Conservation (phyloP, 2,329 filamentous ascomycete species). For the Teratosphaeria gauchensis region DNA sequence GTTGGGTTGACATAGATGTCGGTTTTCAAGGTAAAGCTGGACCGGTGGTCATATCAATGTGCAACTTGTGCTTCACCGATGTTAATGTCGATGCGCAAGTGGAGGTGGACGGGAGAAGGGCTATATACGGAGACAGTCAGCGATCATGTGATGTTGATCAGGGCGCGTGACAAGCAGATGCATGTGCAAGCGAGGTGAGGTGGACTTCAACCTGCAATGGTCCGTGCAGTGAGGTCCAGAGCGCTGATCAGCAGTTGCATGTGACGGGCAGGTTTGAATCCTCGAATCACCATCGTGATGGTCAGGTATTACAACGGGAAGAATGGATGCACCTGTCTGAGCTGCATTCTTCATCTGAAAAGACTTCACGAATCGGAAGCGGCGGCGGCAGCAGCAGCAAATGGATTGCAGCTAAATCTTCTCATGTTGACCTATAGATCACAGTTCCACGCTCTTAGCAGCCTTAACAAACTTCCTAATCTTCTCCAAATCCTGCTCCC, state of each 20-base stretch:
- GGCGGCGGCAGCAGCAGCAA: no score
- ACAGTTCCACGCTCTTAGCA: slow-evolving; percentile 45
- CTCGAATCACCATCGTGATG: not conserved
- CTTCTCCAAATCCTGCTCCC: slow-evolving; percentile 68
- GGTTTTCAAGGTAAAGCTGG: no score
- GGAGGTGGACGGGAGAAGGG: not conserved
- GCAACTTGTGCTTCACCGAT: no score
- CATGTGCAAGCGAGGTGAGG: not conserved
- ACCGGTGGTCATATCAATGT: no score
- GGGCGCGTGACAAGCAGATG: not conserved
- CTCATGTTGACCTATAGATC: not conserved
- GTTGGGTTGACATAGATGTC: not conserved
- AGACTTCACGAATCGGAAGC: no score
- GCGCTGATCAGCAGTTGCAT: not conserved
- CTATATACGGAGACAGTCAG: not conserved
- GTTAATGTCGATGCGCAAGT: no score
- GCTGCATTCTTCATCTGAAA: no score
- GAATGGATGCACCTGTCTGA: no score
- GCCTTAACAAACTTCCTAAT: slow-evolving; percentile 72
- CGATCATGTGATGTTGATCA: not conserved
- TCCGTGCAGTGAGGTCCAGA: not conserved
- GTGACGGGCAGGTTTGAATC: not conserved
- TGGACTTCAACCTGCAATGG: not conserved
- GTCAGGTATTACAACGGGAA: not conserved
- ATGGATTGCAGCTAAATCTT: not conserved